Evolutionary conservation across 2,329 filamentous ascomycete species (phyloP).

Genomic region (Colletotrichum tamarilloi): DNA sequence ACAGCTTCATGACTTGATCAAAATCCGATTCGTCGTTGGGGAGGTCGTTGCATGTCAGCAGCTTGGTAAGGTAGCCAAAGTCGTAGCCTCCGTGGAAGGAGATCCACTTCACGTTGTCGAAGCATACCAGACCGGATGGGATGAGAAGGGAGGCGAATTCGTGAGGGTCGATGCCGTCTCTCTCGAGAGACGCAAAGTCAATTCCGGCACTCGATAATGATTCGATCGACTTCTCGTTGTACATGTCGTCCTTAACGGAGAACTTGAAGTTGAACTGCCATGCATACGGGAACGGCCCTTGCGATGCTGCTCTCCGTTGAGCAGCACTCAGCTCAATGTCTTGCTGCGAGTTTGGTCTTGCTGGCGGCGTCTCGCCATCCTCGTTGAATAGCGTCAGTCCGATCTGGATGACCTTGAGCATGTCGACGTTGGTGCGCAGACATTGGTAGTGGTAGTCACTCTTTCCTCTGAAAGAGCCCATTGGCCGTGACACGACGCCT

Average conservation of each 20-base stretch:
- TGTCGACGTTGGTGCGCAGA: constrained; percentile 94
- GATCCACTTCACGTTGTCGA: constrained; percentile 92
- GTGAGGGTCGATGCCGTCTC: constrained; percentile 89
- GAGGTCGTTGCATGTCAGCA: constrained; percentile 84
- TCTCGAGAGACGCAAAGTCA: constrained; percentile 85
- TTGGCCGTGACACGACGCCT: constrained; percentile 95
- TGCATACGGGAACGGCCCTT: constrained; percentile 78
- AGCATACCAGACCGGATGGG: constrained; percentile 89
- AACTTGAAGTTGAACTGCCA: constrained; percentile 99
- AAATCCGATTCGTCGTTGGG: constrained; percentile 93
- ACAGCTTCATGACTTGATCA: constrained; percentile 87
- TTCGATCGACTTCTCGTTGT: constrained; percentile 93
- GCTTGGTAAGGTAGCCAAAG: constrained; percentile 96
- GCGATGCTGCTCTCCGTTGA: constrained; percentile 52
- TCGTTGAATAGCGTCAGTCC: constrained; percentile 94
- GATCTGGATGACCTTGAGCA: constrained; percentile 97
- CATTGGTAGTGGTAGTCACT: constrained; percentile 99
- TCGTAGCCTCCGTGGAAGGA: constrained; percentile 98
- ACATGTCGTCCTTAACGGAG: constrained; percentile 95
- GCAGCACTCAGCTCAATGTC: constrained; percentile 50
- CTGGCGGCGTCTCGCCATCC: constrained; percentile 86
- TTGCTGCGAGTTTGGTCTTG: constrained; percentile 66
- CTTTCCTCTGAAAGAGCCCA: constrained; percentile 93
- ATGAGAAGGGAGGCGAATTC: constrained; percentile 92
- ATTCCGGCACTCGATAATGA: constrained; percentile 93